Conservation (phyloP, 1,284 basidiomycete genomes). For the Rhodofomes roseus region DNA sequence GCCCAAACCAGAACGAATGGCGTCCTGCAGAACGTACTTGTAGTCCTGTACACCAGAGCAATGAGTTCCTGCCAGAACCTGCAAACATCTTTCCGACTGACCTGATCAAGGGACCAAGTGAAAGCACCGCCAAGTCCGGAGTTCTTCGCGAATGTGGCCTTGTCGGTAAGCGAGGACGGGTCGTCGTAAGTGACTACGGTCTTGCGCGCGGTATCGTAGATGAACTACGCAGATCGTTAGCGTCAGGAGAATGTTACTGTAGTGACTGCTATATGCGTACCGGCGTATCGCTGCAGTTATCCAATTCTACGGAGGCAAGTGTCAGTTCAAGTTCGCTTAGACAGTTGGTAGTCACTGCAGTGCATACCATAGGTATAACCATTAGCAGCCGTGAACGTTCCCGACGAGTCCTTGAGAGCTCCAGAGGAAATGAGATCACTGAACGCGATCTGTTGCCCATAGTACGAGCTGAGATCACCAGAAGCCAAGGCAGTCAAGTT, state of each 20-base stretch:
- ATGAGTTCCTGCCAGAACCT: background rate
- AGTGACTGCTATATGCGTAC: constrained; percentile 23
- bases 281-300: constrained; percentile 70
- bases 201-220: constrained; percentile 37
- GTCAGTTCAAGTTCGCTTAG: background rate
- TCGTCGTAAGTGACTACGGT: constrained; percentile 75
- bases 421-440: constrained; percentile 53
- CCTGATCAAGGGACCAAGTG: constrained; percentile 57
- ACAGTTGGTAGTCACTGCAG: background rate
- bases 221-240: constrained; percentile 28
- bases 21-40: constrained; percentile 39
- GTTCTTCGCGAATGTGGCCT: constrained; percentile 59
- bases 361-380: constrained; percentile 47
- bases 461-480: constrained; percentile 27
- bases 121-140: constrained; percentile 61
- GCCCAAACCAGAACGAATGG: constrained; percentile 39
- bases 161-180: constrained; percentile 60
- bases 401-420: constrained; percentile 45
- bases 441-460: constrained; percentile 57
- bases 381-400: constrained; percentile 39
- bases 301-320: constrained; percentile 41
- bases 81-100: constrained; percentile 15
- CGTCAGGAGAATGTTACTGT: no score
- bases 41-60: constrained; percentile 33
- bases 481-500: constrained; percentile 8